A percentile compares a stretch with the other conserved stretches of the same genome.
Conservation (phyloP, 305 asterid species). For the Rubia occidens region DNA sequence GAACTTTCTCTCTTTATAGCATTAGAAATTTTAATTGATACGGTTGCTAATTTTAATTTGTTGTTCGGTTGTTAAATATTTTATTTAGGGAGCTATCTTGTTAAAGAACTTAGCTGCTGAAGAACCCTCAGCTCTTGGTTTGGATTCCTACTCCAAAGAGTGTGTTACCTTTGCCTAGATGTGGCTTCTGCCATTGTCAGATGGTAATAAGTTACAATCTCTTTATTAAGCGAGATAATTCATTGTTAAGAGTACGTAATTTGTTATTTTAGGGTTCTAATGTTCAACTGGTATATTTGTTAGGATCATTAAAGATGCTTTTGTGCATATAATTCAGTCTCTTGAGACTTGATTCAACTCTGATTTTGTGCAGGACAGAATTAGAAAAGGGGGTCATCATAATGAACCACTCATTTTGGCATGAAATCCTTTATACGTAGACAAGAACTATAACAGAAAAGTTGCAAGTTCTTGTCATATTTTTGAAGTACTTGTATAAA, state of each 20-base stretch:
- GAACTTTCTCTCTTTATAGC: conserved; percentile 17
- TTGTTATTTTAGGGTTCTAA: neutral
- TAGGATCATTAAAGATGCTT: neutral
- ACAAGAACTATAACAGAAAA: conserved; percentile 10
- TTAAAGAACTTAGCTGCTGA: conserved; percentile 82
- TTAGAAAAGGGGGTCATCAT: conserved; percentile 89
- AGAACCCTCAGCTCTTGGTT: conserved; percentile 92
- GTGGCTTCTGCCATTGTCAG: conserved; percentile 94
- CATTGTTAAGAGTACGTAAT: neutral
- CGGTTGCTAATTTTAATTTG: conserved; percentile 23
- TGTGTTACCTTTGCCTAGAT: conserved; percentile 94
- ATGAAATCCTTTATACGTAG: conserved; percentile 29
- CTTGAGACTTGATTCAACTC: neutral
- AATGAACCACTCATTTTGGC: conserved; percentile 82
- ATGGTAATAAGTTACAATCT: conserved; percentile 49
- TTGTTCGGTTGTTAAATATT: conserved; percentile 18
- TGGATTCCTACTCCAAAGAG: conserved; percentile 84
- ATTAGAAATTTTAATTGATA: conserved; percentile 17
- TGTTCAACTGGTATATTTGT: neutral
- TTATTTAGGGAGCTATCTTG: conserved; percentile 59
- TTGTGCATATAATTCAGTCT: neutral
- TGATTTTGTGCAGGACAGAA: conserved; percentile 62
- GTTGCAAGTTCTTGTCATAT: neutral
- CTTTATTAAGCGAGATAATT: conserved; percentile 9
- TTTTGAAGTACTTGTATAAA: neutral